Evolutionary conservation across 2,329 filamentous ascomycete genomes (phyloP).

Genomic region (Madurella mycetomatis): DNA sequence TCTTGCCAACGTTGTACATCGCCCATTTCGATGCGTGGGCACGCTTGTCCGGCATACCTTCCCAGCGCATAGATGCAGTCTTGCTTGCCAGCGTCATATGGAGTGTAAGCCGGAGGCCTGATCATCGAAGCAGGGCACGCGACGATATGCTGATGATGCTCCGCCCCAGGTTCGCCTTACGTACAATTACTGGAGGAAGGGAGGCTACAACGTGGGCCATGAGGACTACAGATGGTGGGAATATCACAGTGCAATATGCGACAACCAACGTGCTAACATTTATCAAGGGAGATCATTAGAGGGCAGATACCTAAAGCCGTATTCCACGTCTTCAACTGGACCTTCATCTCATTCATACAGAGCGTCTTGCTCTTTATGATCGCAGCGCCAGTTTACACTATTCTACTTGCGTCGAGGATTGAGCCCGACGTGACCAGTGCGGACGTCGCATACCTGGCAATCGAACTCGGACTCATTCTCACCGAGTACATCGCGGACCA

Average conservation of each 20-base stretch:
- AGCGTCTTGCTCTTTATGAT: slow-evolving; percentile 76
- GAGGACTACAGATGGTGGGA: slow-evolving; percentile 87
- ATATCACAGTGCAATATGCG: not conserved
- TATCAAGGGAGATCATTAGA: slow-evolving; percentile 63
- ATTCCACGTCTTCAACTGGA: slow-evolving; percentile 81
- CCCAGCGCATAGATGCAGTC: slow-evolving; percentile 66
- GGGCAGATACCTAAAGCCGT: slow-evolving; percentile 55
- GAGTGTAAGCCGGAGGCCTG: slow-evolving; percentile 58
- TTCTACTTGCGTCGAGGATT: slow-evolving; percentile 68
- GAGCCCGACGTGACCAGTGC: slow-evolving; percentile 43
- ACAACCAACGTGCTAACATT: slow-evolving; percentile 21
- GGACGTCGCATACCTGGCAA: slow-evolving; percentile 46
- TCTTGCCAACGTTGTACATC: slow-evolving; percentile 83
- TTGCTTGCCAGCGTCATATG: slow-evolving; percentile 68
- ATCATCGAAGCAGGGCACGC: not conserved
- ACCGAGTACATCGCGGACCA: slow-evolving; percentile 82
- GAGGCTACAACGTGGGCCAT: slow-evolving; percentile 80
- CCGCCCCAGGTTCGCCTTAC: slow-evolving; percentile 66
- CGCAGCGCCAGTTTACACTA: slow-evolving; percentile 71
- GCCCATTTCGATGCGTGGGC: slow-evolving; percentile 82
- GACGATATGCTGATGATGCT: slow-evolving; percentile 22
- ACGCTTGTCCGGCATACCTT: slow-evolving; percentile 65
- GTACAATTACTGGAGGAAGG: slow-evolving; percentile 95
- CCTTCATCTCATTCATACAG: slow-evolving; percentile 85
- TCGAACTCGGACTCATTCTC: slow-evolving; percentile 48